These are phyloP conservation scores for Polyplosphaeria fusca DNA, from an alignment of 495 filamentous ascomycete species.

Conservation along the genomic window DNA sequence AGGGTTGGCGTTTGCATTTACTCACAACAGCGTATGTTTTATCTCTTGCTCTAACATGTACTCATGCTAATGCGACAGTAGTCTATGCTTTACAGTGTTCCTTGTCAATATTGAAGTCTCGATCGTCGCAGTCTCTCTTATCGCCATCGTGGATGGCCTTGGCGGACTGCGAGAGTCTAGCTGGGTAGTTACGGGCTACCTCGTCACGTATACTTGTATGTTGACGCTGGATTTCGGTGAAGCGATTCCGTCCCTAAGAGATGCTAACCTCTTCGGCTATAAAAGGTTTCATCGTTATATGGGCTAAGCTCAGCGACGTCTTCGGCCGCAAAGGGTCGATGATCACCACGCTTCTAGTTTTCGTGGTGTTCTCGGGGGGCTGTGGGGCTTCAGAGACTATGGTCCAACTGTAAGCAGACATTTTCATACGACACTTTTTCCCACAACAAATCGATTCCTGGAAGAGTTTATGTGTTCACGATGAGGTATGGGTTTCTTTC, in stretches of 20 bases:
- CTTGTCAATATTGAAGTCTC: conserved; percentile 61
- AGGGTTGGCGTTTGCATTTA: too few relatives aligned
- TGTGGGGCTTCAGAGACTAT: conserved; percentile 31
- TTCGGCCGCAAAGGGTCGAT: conserved; percentile 40
- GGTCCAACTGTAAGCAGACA: conserved; percentile 41
- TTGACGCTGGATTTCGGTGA: too few relatives aligned
- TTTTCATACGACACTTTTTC: too few relatives aligned
- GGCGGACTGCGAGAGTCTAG: conserved; percentile 52
- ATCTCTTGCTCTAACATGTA: too few relatives aligned
- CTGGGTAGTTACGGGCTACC: conserved; percentile 58
- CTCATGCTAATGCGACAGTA: conserved; percentile 31
- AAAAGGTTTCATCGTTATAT: too few relatives aligned
- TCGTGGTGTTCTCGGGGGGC: conserved; percentile 26
- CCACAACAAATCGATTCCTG: too few relatives aligned
- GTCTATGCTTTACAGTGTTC: conserved; percentile 56
- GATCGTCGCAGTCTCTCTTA: conserved; percentile 60
- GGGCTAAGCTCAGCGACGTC: conserved; percentile 33
- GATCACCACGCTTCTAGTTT: conserved; percentile 38
- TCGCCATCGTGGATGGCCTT: conserved; percentile 56
- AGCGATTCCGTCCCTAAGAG: too few relatives aligned
- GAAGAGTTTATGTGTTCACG: too few relatives aligned
- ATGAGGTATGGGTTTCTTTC: too few relatives aligned
- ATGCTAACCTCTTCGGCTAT: too few relatives aligned
- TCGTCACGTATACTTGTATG: conserved; percentile 51
- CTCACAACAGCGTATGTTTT: too few relatives aligned